A percentile compares a stretch with the other conserved stretches of the same genome.
Evolutionary conservation across 2,329 filamentous ascomycete genomes (phyloP).

Genomic region (Lasiodiplodia hormozganensis): DNA sequence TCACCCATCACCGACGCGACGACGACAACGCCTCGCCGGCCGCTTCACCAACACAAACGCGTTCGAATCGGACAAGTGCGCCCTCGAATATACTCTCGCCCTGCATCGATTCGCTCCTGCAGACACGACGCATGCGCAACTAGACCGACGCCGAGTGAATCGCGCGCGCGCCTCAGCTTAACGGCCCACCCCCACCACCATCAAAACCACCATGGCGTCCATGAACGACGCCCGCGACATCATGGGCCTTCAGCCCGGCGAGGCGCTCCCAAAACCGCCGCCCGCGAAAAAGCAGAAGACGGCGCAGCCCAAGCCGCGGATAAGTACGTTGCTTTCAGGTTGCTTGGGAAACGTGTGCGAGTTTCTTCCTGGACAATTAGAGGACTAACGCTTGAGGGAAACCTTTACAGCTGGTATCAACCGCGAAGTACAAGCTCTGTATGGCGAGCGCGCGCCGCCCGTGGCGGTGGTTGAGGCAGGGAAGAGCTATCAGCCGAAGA

Average conservation of each 20-base stretch:
- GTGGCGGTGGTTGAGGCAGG: slow-evolving; percentile 50
- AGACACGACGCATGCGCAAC: not conserved
- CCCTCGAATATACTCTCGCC: not conserved
- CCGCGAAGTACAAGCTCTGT: slow-evolving; percentile 49
- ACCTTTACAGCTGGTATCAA: slow-evolving; percentile 45
- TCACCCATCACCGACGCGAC: not conserved
- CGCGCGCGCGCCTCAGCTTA: not conserved
- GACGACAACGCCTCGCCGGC: not conserved
- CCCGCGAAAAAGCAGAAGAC: slow-evolving; percentile 31
- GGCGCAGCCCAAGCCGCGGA: slow-evolving; percentile 12
- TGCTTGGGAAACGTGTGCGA: no score
- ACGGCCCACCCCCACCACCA: not conserved
- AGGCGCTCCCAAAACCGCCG: slow-evolving; percentile 22
- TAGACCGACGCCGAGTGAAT: not conserved
- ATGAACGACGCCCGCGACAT: slow-evolving; percentile 34
- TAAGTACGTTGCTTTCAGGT: slow-evolving; percentile 4
- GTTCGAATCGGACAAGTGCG: not conserved
- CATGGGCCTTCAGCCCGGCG: slow-evolving; percentile 31
- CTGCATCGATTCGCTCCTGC: no score
- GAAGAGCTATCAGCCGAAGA: slow-evolving; percentile 48
- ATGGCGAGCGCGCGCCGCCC: slow-evolving; percentile 50
- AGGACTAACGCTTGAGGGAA: slow-evolving; percentile 2
- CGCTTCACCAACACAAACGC: not conserved
- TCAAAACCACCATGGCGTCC: slow-evolving; percentile 31
- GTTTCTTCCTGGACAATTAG: no score